These are phyloP conservation scores for Adansonia rubrostipa DNA, from an alignment of 441 rosid species.

Conservation along the genomic window DNA sequence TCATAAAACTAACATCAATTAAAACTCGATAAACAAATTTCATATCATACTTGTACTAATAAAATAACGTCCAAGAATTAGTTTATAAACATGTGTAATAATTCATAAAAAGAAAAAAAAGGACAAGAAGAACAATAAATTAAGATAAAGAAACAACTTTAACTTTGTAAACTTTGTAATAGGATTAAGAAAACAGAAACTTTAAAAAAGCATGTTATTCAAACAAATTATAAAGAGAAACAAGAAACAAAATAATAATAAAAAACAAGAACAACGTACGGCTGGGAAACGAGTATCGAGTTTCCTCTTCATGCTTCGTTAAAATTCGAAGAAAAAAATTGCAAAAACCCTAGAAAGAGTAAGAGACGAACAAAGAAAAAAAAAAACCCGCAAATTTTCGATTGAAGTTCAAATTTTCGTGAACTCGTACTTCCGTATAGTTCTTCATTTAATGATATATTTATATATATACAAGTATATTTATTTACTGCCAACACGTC, in stretches of 20 bases:
- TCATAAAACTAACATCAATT: background rate
- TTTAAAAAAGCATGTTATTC: background rate
- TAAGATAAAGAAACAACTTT: background rate
- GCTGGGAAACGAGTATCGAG: constrained; percentile 51
- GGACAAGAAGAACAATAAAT: background rate
- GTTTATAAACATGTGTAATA: background rate
- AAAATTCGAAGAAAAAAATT: background rate
- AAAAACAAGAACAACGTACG: constrained; percentile 21
- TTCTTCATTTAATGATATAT: too few relatives aligned
- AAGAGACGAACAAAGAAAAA: background rate
- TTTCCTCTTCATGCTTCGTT: constrained; percentile 40
- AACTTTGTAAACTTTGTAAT: too few relatives aligned
- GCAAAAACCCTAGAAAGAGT: constrained; percentile 34
- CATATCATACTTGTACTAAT: background rate
- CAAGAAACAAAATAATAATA: background rate
- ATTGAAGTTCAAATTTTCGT: background rate
- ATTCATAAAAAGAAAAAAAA: background rate
- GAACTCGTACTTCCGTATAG: background rate
- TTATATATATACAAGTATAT: too few relatives aligned
- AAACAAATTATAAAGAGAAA: background rate
- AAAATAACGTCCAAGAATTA: background rate
- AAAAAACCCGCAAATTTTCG: constrained; percentile 1
- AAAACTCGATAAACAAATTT: background rate
- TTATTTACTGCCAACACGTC: too few relatives aligned
- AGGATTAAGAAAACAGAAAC: background rate